Percentiles rank a stretch among this genome's conserved stretches.
phyloP scores from a whole-genome alignment of 2,329 filamentous ascomycete species.

The Aspergillus sp. region DNA sequence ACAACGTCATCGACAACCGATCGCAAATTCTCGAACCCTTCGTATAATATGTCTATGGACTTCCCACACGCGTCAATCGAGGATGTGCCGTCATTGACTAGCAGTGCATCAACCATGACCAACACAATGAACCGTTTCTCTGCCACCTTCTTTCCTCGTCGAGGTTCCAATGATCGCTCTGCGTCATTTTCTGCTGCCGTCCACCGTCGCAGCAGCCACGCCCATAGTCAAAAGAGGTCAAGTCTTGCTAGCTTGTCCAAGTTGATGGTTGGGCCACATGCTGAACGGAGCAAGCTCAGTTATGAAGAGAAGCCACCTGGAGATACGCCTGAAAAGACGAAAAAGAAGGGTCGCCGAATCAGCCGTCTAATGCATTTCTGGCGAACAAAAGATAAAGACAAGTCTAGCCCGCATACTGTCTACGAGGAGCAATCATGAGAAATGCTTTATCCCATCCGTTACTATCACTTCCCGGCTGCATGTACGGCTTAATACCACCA shows the following conservation, averaged over 20 bases:
- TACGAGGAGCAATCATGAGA: conserved; percentile 14
- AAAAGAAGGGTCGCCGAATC: conserved; percentile 42
- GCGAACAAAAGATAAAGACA: conserved; percentile 44
- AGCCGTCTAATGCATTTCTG: conserved; percentile 48
- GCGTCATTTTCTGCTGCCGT: conserved; percentile 40
- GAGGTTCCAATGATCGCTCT: conserved; percentile 40
- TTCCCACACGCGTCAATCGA: conserved; percentile 41
- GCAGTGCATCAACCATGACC: conserved; percentile 45
- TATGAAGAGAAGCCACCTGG: conserved; percentile 40
- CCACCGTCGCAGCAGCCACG: conserved; percentile 34
- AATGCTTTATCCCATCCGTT: conserved; percentile 9
- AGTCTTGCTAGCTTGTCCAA: conserved; percentile 47
- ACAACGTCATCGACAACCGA: conserved; percentile 40
- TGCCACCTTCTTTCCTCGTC: conserved; percentile 36
- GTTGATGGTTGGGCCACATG: conserved; percentile 39
- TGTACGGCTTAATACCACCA: too few species aligned
- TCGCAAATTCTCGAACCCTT: conserved; percentile 31
- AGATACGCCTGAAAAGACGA: conserved; percentile 34
- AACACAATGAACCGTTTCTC: conserved; percentile 41
- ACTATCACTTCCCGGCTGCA: conserved; percentile 7
- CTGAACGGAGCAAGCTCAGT: conserved; percentile 41
- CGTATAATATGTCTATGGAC: conserved; percentile 33
- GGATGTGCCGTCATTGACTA: conserved; percentile 47
- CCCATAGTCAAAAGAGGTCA: conserved; percentile 39
- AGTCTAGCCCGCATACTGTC: conserved; percentile 14